Evolutionary conservation across 164 flowering plant genomes (phyloP).

Genomic region (Warburgia ugandensis): DNA sequence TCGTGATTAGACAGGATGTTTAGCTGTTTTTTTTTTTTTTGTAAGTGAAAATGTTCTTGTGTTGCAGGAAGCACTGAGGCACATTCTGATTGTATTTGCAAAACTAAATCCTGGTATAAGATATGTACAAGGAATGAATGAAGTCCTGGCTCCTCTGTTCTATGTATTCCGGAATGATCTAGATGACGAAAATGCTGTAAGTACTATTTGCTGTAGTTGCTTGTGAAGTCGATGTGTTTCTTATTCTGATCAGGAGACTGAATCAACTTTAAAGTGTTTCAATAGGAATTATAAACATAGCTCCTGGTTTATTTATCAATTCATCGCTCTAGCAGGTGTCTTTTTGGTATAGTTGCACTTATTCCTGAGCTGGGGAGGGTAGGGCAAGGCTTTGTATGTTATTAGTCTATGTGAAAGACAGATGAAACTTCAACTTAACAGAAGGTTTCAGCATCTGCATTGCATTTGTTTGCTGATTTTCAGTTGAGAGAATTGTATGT

Average conservation of each 20-base stretch:
- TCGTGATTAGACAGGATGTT: conserved; percentile 1
- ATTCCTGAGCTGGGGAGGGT: neutral
- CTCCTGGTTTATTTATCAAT: neutral
- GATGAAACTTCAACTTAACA: too few relatives aligned
- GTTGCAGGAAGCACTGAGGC: conserved; percentile 66
- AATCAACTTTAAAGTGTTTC: too few relatives aligned
- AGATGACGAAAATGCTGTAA: conserved; percentile 75
- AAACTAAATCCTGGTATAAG: conserved; percentile 95
- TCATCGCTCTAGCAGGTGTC: neutral
- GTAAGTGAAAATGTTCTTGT: neutral
- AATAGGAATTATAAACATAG: too few relatives aligned
- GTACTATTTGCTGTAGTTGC: too few relatives aligned
- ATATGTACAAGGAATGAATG: conserved; percentile 99
- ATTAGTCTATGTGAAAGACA: too few relatives aligned
- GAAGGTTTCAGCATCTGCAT: too few relatives aligned
- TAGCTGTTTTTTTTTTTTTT: neutral
- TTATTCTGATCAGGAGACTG: too few relatives aligned
- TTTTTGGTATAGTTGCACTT: neutral
- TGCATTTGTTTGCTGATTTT: too few relatives aligned
- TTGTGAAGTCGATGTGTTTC: too few relatives aligned
- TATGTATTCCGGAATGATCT: conserved; percentile 89
- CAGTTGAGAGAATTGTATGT: too few relatives aligned
- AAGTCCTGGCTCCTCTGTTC: conserved; percentile 85
- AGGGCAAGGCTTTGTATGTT: too few relatives aligned
- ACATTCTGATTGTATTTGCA: conserved; percentile 76